Conservation (phyloP, 345 rosid species). For the Salix koriyanagi region DNA sequence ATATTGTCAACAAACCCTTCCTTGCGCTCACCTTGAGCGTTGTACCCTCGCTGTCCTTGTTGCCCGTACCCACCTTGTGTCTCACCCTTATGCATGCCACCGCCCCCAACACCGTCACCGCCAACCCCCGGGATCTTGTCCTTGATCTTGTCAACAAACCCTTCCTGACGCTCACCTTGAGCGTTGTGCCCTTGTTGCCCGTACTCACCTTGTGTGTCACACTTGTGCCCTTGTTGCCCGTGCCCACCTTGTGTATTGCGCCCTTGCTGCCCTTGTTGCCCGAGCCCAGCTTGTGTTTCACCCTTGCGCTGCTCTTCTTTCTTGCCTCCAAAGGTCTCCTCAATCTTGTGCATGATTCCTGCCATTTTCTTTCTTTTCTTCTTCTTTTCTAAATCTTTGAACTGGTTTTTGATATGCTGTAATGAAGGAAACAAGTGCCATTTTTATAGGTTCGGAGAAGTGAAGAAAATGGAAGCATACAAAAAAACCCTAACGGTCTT, state of each 20-base stretch:
- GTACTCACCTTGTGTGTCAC: conserved; percentile 4
- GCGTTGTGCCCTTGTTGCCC: not conserved
- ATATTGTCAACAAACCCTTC: conserved; percentile 44
- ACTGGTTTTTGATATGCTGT: no score
- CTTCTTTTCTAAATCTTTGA: no score
- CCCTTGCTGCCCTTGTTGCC: not conserved
- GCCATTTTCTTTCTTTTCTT: no score
- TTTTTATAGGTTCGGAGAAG: no score
- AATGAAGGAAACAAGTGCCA: no score
- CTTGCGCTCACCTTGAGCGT: conserved; percentile 30
- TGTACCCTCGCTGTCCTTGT: not conserved
- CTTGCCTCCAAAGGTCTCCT: no score
- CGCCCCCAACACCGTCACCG: no score
- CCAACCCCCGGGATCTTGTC: conserved; percentile 40
- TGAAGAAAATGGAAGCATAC: no score
- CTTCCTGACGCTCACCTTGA: conserved; percentile 36
- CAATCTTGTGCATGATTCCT: no score
- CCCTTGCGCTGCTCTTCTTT: no score
- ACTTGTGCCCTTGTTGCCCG: conserved; percentile 14
- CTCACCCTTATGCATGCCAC: conserved; percentile 12
- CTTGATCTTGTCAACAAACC: conserved; percentile 41
- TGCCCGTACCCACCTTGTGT: not conserved
- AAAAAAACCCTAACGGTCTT: no score
- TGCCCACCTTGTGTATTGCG: not conserved
- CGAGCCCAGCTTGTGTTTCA: conserved; percentile 7